Percentiles rank a stretch among this genome's conserved stretches.
These are phyloP conservation scores for Rhodocollybia butyracea DNA, from an alignment of 768 basidiomycete genomes.

Conservation along the genomic window DNA sequence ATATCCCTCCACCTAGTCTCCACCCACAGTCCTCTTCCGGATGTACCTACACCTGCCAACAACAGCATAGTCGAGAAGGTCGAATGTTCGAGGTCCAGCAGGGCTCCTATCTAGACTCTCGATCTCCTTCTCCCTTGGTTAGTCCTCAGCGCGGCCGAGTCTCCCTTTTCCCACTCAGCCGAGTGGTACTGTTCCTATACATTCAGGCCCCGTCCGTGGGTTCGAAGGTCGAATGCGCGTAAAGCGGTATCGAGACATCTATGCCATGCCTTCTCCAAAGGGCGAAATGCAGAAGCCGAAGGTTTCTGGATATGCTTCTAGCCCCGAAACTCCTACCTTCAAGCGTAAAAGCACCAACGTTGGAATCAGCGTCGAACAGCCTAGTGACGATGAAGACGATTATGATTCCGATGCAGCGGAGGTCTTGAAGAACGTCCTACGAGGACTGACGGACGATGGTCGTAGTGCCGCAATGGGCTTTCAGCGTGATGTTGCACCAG, in stretches of 20 bases:
- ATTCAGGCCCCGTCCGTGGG: conserved; percentile 17
- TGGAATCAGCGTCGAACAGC: conserved; percentile 12
- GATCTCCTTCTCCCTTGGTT: conserved; percentile 2
- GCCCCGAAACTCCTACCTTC: conserved; percentile 4
- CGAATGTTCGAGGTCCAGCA: background rate
- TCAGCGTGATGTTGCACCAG: conserved; percentile 9
- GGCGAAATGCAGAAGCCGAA: background rate
- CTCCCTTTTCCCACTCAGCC: conserved; percentile 50
- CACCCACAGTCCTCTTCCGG: conserved; percentile 43
- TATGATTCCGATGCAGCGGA: conserved; percentile 24
- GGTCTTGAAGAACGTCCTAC: conserved; percentile 35
- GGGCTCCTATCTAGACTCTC: background rate
- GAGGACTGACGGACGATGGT: conserved; percentile 23
- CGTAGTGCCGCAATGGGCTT: conserved; percentile 17
- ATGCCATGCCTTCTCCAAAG: conserved; percentile 20
- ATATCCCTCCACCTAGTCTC: conserved; percentile 44
- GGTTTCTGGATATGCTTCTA: conserved; percentile 1
- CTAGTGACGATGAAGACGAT: conserved; percentile 18
- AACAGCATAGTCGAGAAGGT: background rate
- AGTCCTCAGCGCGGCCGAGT: conserved; percentile 41
- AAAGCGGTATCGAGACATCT: conserved; percentile 27
- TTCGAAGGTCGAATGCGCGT: conserved; percentile 25
- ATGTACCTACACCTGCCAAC: conserved; percentile 22
- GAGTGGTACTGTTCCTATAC: conserved; percentile 12
- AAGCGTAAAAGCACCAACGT: conserved; percentile 9